Conservation (phyloP, 2,329 filamentous ascomycete species). For the Lecanicillium sp. region DNA sequence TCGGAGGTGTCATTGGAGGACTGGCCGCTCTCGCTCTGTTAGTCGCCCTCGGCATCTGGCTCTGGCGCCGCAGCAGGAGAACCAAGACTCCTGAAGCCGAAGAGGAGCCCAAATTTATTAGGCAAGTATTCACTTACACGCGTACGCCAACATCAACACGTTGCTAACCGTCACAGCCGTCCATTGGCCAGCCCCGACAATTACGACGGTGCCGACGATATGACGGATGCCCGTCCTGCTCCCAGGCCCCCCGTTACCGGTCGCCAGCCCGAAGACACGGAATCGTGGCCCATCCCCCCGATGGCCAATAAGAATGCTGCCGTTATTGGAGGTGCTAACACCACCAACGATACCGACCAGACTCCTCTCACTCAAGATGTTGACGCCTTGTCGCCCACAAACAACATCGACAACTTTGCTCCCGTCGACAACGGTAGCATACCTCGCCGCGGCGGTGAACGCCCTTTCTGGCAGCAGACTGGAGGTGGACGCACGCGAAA, state of each 20-base stretch:
- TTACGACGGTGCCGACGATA: slow-evolving; percentile 2
- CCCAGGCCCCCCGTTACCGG: slow-evolving; percentile 4
- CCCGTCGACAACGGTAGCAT: slow-evolving; percentile 4
- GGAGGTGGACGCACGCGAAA: slow-evolving; percentile 12
- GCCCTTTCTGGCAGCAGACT: slow-evolving; percentile 14
- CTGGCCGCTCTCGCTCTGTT: slow-evolving; percentile 40
- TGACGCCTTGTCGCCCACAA: neutral
- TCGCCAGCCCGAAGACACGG: neutral
- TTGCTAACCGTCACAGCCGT: slow-evolving; percentile 2
- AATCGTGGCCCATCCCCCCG: slow-evolving; percentile 10
- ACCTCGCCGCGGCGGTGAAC: slow-evolving; percentile 12
- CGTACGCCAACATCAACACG: neutral
- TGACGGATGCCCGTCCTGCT: slow-evolving; percentile 9
- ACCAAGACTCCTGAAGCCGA: neutral
- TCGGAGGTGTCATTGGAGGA: slow-evolving; percentile 49
- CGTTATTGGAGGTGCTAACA: neutral
- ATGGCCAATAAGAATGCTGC: neutral
- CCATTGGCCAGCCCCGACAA: slow-evolving; percentile 11
- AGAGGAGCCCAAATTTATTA: slow-evolving; percentile 10
- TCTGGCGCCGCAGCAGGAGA: slow-evolving; percentile 36
- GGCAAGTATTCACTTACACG: neutral
- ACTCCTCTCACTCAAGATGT: slow-evolving; percentile 3
- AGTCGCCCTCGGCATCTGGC: slow-evolving; percentile 35
- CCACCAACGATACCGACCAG: neutral
- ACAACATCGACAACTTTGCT: slow-evolving; percentile 1